Evolutionary conservation across 441 rosid genomes (phyloP).

Genomic region (Gossypium trilobum): DNA sequence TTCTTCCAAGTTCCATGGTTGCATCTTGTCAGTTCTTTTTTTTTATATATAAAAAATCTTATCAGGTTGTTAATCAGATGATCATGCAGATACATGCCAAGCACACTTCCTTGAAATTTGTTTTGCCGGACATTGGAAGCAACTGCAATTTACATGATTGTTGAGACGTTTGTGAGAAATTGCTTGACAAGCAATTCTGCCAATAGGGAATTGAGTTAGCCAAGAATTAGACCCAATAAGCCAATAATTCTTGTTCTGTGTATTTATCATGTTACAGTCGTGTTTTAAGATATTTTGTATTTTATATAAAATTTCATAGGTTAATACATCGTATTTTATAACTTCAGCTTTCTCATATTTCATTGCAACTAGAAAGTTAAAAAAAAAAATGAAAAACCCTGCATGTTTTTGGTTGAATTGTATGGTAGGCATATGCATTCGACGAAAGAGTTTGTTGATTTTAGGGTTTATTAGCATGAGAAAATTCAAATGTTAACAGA

Average conservation of each 20-base stretch:
- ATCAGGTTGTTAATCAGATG: background rate
- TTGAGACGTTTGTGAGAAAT: background rate
- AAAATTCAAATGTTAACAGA: background rate
- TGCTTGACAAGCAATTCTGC: background rate
- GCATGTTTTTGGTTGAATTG: conserved; percentile 12
- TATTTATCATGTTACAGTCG: background rate
- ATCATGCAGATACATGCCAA: background rate
- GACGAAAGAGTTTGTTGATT: conserved; percentile 7
- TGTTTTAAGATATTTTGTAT: background rate
- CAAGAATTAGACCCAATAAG: background rate
- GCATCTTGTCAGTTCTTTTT: background rate
- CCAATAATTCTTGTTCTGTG: background rate
- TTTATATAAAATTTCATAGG: no score
- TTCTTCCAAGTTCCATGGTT: background rate
- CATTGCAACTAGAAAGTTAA: background rate
- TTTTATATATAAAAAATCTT: no score
- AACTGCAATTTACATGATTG: background rate
- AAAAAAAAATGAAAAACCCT: background rate
- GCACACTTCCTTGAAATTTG: background rate
- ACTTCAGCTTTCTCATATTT: conserved; percentile 16
- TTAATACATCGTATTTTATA: no score
- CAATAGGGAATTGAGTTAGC: background rate
- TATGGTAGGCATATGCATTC: background rate
- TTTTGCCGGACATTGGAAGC: background rate
- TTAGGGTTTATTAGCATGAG: conserved; percentile 19